These are phyloP conservation scores for Magnolia officinalis DNA, from an alignment of 164 flowering plant genomes.

Conservation along the genomic window DNA sequence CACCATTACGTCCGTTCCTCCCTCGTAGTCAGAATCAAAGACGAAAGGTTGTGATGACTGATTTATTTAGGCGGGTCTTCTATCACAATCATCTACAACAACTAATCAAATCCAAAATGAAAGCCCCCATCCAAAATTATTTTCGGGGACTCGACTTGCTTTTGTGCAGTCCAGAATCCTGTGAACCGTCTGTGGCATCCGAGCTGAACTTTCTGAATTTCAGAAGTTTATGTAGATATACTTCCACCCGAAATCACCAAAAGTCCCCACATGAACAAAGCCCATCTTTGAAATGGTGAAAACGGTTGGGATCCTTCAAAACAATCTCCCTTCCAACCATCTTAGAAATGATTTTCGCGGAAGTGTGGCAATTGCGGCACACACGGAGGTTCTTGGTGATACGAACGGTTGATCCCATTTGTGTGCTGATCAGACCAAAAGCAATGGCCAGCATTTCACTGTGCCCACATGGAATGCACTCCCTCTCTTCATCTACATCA, in stretches of 20 bases:
- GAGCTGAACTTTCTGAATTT: too few species aligned
- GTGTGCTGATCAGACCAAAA: conserved; percentile 60
- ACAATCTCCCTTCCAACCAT: conserved; percentile 49
- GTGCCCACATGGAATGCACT: conserved; percentile 52
- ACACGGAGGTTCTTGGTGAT: conserved; percentile 57
- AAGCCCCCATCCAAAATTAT: too few species aligned
- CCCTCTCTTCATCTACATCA: conserved; percentile 74
- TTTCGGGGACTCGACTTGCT: too few species aligned
- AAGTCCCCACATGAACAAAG: conserved; percentile 57
- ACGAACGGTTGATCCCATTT: conserved; percentile 32
- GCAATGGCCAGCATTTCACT: conserved; percentile 70
- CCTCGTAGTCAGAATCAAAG: too few species aligned
- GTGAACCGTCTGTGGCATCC: too few species aligned
- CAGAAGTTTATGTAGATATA: not conserved
- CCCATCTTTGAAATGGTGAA: conserved; percentile 70
- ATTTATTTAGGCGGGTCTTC: too few species aligned
- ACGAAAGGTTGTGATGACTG: too few species aligned
- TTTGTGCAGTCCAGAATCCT: too few species aligned
- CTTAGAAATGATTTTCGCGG: conserved; percentile 44
- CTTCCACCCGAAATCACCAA: conserved; percentile 18
- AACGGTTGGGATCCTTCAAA: conserved; percentile 53
- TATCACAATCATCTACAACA: too few species aligned
- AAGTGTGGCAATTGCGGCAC: conserved; percentile 54
- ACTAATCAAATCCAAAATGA: too few species aligned
- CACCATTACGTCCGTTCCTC: too few species aligned